Evolutionary conservation across 169 alveolate genomes (phyloP), one percentile per base, ranked within the genome.

Genomic region (Condylostoma magnum): DNA sequence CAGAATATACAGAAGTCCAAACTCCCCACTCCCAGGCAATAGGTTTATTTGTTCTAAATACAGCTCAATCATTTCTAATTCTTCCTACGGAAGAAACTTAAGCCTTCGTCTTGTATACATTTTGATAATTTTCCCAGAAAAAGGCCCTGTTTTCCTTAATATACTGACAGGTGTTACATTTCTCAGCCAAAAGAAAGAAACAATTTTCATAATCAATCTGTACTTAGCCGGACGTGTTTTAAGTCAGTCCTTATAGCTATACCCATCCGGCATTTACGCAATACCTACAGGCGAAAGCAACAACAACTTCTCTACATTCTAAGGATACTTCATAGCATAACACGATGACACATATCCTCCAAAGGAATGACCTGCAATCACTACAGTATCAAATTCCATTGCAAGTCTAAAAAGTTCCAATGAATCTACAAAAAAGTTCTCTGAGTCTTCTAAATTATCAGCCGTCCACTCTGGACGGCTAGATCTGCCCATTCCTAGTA

Each of bases 361-460:
- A 51, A 84, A 76, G 6, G 87, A 79, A 55, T 84, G 91, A 20
- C 91, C 91, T 37, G 83, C 68, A 41, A 84, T 27, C 41, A 60
- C 51, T 43, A 84, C 54, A 43, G 54, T 70, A 27, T 52, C 69
- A 10, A 70, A 63, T 50, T 37, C 57, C 37, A 58, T 43, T 1
- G 69, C 69, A n/a, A 60, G 58, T 10, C 84, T 3, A 52, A 66
- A 66, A 28, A 63, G 68, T 31, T 84, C 91, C 4, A 84, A 51
- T 5, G 71, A 63, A 34, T 76, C 78, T 18, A 79, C 79, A 38
- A 83, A 83, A 73, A 60, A 83, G 25, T 70, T 63, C 33, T 78
- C 85, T 12, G 79, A 47, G 37, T 83, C 87, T 8, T 73, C 48
- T 41, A 52, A 54, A 33, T 53, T 37, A 28, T 8, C 41, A 20